These are phyloP conservation scores for Fallopia convolvulus DNA, from an alignment of 148 eudicot species.

Conservation along the genomic window DNA sequence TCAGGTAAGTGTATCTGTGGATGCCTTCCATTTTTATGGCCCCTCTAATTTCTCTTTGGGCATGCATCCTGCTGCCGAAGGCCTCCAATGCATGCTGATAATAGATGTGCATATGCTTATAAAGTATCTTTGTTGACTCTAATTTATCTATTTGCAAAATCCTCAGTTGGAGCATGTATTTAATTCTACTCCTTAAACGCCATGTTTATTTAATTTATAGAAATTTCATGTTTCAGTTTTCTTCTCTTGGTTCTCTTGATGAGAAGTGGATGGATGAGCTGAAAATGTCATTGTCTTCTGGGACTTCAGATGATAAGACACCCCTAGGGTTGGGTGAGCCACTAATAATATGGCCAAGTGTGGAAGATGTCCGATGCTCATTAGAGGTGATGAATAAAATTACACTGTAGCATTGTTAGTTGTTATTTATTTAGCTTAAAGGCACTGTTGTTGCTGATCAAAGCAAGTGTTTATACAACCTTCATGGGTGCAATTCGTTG, in stretches of 20 bases:
- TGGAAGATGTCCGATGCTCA: slow-evolving; percentile 92
- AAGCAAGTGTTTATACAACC: slow-evolving; percentile 4
- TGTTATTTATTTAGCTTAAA: not conserved
- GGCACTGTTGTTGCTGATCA: not conserved
- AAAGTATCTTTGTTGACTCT: not conserved
- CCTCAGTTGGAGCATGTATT: not conserved
- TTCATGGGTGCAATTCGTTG: not conserved
- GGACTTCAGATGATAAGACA: slow-evolving; percentile 51
- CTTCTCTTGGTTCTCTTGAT: slow-evolving; percentile 94
- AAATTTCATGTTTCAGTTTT: slow-evolving; percentile 48
- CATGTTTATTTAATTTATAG: not conserved
- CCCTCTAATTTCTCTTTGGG: not conserved
- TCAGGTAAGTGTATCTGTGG: slow-evolving; percentile 44
- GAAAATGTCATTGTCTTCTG: slow-evolving; percentile 77
- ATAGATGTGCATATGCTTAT: not conserved
- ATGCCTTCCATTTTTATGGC: not conserved
- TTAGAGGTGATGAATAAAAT: slow-evolving; percentile 23
- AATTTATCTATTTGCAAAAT: not conserved
- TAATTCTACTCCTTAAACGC: not conserved
- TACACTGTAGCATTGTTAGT: not conserved
- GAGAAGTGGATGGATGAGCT: slow-evolving; percentile 99
- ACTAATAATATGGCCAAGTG: slow-evolving; percentile 79
- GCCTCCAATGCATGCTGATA: not conserved
- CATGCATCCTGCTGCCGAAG: not conserved
- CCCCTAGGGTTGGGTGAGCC: slow-evolving; percentile 83